Conservation (phyloP, 2,329 filamentous ascomycete species). For the Drechmeria coniospora region DNA sequence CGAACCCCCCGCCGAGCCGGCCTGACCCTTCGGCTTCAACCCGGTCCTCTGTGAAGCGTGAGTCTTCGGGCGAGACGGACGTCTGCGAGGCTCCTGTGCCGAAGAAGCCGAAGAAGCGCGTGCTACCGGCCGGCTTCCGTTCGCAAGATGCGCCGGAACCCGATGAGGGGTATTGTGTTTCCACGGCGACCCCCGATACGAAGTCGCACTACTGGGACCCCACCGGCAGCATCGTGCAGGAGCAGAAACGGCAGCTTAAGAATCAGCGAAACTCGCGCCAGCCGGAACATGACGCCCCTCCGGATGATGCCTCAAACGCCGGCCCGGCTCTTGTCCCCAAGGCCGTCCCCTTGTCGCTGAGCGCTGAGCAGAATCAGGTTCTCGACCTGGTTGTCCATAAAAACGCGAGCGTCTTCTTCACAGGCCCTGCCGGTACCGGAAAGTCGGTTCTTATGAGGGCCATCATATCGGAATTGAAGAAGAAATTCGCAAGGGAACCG, state of each 20-base stretch:
- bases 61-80: constrained; percentile 18
- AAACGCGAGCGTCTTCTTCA: constrained; percentile 89
- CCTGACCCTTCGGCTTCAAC: constrained; percentile 8
- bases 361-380: constrained; percentile 73
- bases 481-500: constrained; percentile 59
- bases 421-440: constrained; percentile 87
- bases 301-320: constrained; percentile 26
- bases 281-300: constrained; percentile 20
- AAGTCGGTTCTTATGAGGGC: constrained; percentile 92
- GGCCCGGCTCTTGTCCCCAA: constrained; percentile 21
- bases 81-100: constrained; percentile 8
- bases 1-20: constrained; percentile 9
- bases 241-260: constrained; percentile 61
- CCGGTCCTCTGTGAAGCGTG: constrained; percentile 24
- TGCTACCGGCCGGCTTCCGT: constrained; percentile 37
- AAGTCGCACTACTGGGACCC: constrained; percentile 49
- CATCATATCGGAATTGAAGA: constrained; percentile 68
- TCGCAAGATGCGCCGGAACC: constrained; percentile 15
- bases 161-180: constrained; percentile 1
- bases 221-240: constrained; percentile 58
- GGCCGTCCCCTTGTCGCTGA: constrained; percentile 50
- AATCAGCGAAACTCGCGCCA: constrained; percentile 31
- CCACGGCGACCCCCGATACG: constrained; percentile 12
- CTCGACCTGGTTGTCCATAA: constrained; percentile 67
- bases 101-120: constrained; percentile 42